Evolutionary conservation across 371 early-diverging fungal genomes (phyloP), one percentile per base, ranked within the genome.

Genomic region (Circinella minor): DNA sequence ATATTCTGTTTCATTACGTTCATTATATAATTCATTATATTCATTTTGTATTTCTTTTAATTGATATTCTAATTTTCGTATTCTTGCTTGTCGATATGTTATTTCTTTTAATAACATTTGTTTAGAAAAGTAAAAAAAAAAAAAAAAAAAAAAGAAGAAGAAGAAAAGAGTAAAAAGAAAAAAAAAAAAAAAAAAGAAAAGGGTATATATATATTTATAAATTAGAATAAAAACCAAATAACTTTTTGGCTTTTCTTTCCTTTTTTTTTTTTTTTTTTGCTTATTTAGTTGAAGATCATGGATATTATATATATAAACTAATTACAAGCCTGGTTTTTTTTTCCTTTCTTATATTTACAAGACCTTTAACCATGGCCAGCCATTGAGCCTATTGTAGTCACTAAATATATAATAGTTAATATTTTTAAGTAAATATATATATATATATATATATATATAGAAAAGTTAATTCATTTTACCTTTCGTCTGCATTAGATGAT

Each of bases 311-410:
- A 39, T 43, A 43, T 43, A 43, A 43, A 43, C 43, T 43, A 27
- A 27, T 43, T 43, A 43, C 43, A 43, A 43, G 11, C 9, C 43
- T n/a, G n/a, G n/a, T n/a, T 9, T 9, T 43, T 2, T 43, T 9
- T 27, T 27, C 27, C 27, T 27, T 27, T 9, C 43, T 11, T 9
- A 43, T 43, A 63, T 63, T 67, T 67, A 74, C 68, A 74, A 48
- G 27, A 74, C 74, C 67, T 70, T 74, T 17, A 74, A 54, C 74
- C 74, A 74, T 48, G 49, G 62, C 74, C 70, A 70, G 48, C 70
- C 70, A 55, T 38, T 74, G 9, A 60, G 15, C 39, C 59, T 65
- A 18, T 27, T 72, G 20, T 57, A 49, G 37, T 36, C 60, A 38
- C 60, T 62, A 63, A 51, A 54, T n/a, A 14, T 51, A 43, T 54